Evolutionary conservation across 2,329 filamentous ascomycete species (phyloP), one percentile per base, ranked within the genome.

Genomic region (Stagonosporopsis chrysanthemi): DNA sequence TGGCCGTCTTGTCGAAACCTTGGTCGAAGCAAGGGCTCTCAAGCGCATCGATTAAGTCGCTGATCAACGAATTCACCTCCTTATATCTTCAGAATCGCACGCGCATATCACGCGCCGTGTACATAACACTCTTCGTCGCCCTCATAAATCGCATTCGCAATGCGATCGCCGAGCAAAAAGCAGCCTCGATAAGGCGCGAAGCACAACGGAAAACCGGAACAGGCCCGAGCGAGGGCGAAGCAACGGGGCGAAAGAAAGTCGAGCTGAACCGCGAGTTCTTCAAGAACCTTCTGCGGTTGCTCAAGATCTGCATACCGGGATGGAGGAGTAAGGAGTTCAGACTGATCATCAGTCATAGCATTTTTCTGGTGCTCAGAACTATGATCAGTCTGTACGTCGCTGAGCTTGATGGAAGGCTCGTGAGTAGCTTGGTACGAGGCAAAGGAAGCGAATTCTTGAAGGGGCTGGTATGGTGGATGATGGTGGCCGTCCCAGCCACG

Each of bases 401-500:
- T 2, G 93, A 97, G 76, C 88, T 99, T 82, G 95, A 99, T 77
- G 95, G 95, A 42, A 88, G 88, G 59, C 86, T 99, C 58, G 95
- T 99, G 57, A 97, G 95, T 79, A 93, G 88, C 63, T 80, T 99
- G 53, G 93, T 99, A 42, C 89, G 92, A 76, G 95, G 95, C 2
- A 95, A 89, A 65, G 95, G 94, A 15, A 91, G 87, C 76, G 92
- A 96, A 64, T 99, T 99, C 66, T 73, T 98, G 68, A 88, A 88
- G 66, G 88, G 92, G 0, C 88, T 99, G 67, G 86, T 96, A 6
- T 97, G 94, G 92, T 99, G 95, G 95, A 99, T 99, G 95, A 76
- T 94, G 52, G 95, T 99, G 64, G 94, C 95, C 24, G 84, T 99
- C 15, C 95, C 95, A 9, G 95, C 95, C 1, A 98, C 95, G 0